These are phyloP conservation scores for Carex arenaria DNA, from an alignment of 202 grass and related monocot species.

Conservation along the genomic window DNA sequence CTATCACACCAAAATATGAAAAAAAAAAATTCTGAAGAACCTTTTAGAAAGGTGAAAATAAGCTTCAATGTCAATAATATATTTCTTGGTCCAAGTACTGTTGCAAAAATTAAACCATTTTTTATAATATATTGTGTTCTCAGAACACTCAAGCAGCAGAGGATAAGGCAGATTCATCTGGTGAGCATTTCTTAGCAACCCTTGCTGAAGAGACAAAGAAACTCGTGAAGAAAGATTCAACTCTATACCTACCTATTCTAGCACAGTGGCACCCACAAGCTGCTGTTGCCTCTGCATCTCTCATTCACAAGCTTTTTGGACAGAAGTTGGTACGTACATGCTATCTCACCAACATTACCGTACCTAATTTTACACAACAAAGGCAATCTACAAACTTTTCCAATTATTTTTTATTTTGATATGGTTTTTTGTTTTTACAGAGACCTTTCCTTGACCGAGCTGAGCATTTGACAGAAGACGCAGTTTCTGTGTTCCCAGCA, in stretches of 20 bases:
- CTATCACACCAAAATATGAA: not conserved
- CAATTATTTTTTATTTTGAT: not conserved
- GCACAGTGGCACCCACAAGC: slow-evolving; percentile 80
- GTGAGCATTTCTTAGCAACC: slow-evolving; percentile 77
- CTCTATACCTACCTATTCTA: slow-evolving; percentile 65
- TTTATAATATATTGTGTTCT: slow-evolving; percentile 16
- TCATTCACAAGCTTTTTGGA: slow-evolving; percentile 94
- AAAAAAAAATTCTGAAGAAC: too few species aligned
- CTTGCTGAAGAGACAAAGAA: slow-evolving; percentile 85
- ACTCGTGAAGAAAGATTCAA: slow-evolving; percentile 86
- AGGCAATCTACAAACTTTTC: not conserved
- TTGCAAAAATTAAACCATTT: not conserved
- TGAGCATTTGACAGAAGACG: slow-evolving; percentile 96
- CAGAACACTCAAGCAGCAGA: slow-evolving; percentile 85
- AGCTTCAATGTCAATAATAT: not conserved
- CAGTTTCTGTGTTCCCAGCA: slow-evolving; percentile 83
- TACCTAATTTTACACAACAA: slow-evolving; percentile 11
- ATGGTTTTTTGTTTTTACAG: slow-evolving; percentile 37
- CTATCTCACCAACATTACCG: not conserved
- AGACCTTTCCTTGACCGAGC: slow-evolving; percentile 83
- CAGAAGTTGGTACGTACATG: slow-evolving; percentile 68
- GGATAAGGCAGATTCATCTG: slow-evolving; percentile 49
- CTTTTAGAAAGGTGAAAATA: not conserved
- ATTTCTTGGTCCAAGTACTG: not conserved
- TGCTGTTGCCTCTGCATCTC: slow-evolving; percentile 85